Conservation (phyloP, 2,329 filamentous ascomycete genomes). For the Aspergillus alliaceus region DNA sequence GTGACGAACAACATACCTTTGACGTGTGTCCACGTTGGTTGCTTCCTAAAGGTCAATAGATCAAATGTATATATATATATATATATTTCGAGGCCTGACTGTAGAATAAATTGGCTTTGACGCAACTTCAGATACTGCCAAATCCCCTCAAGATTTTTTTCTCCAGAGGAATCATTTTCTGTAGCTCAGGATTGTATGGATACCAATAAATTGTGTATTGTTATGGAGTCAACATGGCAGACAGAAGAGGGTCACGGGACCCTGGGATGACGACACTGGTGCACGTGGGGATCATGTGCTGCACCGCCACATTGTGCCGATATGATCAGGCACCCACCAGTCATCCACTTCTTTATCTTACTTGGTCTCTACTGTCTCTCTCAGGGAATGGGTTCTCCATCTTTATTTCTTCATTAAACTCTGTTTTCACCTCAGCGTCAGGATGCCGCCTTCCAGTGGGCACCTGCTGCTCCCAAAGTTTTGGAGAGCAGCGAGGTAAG, state of each 20-base stretch:
- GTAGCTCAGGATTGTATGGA: too few relatives aligned
- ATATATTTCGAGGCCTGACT: too few relatives aligned
- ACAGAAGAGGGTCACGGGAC: neutral
- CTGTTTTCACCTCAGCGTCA: constrained; percentile 16
- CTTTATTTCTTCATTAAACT: constrained; percentile 9
- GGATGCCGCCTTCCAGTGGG: constrained; percentile 50
- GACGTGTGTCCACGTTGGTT: too few relatives aligned
- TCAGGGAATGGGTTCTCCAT: constrained; percentile 19
- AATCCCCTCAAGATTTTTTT: too few relatives aligned
- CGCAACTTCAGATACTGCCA: too few relatives aligned
- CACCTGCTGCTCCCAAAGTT: constrained; percentile 52
- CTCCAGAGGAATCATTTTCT: too few relatives aligned
- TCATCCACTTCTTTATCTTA: constrained; percentile 11
- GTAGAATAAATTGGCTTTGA: too few relatives aligned
- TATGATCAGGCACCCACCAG: constrained; percentile 29
- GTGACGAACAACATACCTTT: too few relatives aligned
- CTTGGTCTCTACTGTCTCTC: constrained; percentile 8
- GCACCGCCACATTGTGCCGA: constrained; percentile 22
- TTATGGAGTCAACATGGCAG: neutral
- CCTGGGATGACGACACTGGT: neutral
- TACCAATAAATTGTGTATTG: too few relatives aligned
- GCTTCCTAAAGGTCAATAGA: too few relatives aligned
- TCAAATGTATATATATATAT: too few relatives aligned
- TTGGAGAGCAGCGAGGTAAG: constrained; percentile 50
- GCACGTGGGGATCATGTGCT: constrained; percentile 23